A percentile compares a stretch with the other conserved stretches of the same genome.
phyloP scores from a whole-genome alignment of 2,329 filamentous ascomycete genomes.

The Aspergillus amoenus region DNA sequence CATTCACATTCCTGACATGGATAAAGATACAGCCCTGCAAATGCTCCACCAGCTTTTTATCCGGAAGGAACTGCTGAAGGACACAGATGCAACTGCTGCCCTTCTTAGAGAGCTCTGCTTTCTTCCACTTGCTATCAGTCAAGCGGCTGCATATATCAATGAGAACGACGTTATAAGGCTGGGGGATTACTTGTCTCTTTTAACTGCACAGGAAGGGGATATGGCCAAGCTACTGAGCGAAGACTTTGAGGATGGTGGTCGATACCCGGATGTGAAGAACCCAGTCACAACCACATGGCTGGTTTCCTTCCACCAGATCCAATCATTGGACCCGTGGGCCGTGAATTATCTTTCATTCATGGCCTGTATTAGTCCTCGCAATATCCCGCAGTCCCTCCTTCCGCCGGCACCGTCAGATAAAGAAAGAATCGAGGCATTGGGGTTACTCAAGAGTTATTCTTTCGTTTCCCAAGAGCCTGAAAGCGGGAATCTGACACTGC shows the following conservation, averaged over 20 bases:
- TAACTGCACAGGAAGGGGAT: conserved; percentile 1
- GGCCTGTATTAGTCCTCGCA: conserved; percentile 10
- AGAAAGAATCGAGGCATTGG: too few species aligned
- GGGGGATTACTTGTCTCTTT: not conserved
- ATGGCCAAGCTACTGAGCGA: conserved; percentile 3
- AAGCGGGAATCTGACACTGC: too few species aligned
- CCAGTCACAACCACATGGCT: conserved; percentile 10
- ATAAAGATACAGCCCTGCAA: not conserved
- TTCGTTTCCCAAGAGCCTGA: too few species aligned
- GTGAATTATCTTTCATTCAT: conserved; percentile 18
- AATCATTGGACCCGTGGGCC: conserved; percentile 1
- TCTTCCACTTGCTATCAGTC: conserved; percentile 26
- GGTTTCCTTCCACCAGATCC: conserved; percentile 13
- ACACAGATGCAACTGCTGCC: not conserved
- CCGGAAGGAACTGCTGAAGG: conserved; percentile 6
- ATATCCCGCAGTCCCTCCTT: conserved; percentile 28
- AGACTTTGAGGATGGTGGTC: conserved; percentile 2
- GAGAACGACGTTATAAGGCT: not conserved
- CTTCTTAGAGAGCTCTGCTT: conserved; percentile 22
- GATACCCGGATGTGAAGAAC: not conserved
- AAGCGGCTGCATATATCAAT: conserved; percentile 24
- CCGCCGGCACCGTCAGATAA: not conserved
- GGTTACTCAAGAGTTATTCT: too few species aligned
- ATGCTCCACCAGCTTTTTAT: not conserved
- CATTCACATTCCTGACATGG: not conserved